These are phyloP conservation scores for Kwoniella sp. DNA, from an alignment of 768 basidiomycete species.

Conservation along the genomic window DNA sequence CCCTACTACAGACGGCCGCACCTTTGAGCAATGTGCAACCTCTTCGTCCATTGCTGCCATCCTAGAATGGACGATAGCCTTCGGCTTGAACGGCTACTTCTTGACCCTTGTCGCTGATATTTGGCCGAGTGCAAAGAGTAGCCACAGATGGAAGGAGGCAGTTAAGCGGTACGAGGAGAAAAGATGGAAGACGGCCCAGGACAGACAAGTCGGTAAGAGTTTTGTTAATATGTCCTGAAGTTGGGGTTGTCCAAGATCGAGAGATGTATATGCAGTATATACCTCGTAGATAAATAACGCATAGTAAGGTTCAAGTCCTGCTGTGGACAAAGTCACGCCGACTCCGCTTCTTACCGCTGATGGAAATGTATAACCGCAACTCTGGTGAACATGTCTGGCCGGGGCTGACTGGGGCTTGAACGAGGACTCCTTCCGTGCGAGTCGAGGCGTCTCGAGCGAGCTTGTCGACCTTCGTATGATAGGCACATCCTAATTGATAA, in stretches of 20 bases:
- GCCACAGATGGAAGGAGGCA: conserved; percentile 1
- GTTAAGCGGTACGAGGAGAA: background rate
- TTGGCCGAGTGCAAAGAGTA: conserved; percentile 36
- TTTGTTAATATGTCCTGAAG: background rate
- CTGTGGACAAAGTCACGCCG: no score
- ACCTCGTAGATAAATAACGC: no score
- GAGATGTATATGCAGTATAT: no score
- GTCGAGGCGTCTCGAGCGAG: no score
- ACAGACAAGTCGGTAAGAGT: background rate
- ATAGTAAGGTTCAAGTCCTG: no score
- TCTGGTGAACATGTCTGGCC: no score
- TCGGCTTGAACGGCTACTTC: conserved; percentile 48
- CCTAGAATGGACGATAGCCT: conserved; percentile 51
- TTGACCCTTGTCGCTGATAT: conserved; percentile 52
- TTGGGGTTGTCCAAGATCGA: background rate
- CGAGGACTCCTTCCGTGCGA: no score
- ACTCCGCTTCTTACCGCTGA: no score
- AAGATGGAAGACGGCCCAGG: background rate
- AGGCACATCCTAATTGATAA: no score
- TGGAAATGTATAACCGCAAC: no score
- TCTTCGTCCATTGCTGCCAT: conserved; percentile 44
- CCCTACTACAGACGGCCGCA: conserved; percentile 10
- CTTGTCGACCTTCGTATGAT: no score
- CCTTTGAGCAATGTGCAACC: conserved; percentile 32
- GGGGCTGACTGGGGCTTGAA: no score